Percentiles rank a stretch among this genome's conserved stretches.
These are phyloP conservation scores for Sordaria brevicollis DNA, from an alignment of 495 filamentous ascomycete species.

Conservation along the genomic window DNA sequence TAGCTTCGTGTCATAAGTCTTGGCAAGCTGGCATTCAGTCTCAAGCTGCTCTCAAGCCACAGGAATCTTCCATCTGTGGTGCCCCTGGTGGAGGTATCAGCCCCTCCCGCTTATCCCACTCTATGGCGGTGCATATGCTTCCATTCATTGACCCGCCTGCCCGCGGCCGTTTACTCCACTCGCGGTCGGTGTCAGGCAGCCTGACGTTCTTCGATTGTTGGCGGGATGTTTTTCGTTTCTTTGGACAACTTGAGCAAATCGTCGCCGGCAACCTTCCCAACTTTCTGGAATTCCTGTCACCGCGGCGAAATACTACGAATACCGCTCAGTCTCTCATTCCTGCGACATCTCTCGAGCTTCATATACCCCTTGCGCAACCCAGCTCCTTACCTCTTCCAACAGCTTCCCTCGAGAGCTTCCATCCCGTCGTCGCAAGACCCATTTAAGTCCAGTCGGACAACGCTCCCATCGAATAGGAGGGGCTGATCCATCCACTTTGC, in stretches of 20 bases:
- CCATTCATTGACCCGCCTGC: neutral
- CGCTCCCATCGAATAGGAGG: constrained; percentile 4
- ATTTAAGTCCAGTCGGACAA: neutral
- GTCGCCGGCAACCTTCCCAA: constrained; percentile 3
- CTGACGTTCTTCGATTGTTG: constrained; percentile 13
- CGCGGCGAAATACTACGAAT: neutral
- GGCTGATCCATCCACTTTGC: constrained; percentile 6
- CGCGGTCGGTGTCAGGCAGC: constrained; percentile 6
- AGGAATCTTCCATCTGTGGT: neutral
- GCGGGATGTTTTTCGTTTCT: constrained; percentile 1
- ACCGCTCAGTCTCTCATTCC: neutral
- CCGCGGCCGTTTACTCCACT: neutral
- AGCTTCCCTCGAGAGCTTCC: neutral
- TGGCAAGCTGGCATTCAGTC: neutral
- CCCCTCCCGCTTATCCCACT: neutral
- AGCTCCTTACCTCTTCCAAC: neutral
- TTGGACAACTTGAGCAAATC: constrained; percentile 4
- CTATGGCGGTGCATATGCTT: neutral
- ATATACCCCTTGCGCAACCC: neutral
- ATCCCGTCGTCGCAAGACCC: neutral
- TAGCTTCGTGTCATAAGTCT: neutral
- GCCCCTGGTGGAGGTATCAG: too few relatives aligned
- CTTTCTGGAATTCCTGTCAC: neutral
- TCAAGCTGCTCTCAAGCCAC: neutral
- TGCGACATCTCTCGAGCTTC: constrained; percentile 3